These are phyloP conservation scores for Penicillium sumatraense DNA, from an alignment of 2,329 filamentous ascomycete species.

Conservation along the genomic window DNA sequence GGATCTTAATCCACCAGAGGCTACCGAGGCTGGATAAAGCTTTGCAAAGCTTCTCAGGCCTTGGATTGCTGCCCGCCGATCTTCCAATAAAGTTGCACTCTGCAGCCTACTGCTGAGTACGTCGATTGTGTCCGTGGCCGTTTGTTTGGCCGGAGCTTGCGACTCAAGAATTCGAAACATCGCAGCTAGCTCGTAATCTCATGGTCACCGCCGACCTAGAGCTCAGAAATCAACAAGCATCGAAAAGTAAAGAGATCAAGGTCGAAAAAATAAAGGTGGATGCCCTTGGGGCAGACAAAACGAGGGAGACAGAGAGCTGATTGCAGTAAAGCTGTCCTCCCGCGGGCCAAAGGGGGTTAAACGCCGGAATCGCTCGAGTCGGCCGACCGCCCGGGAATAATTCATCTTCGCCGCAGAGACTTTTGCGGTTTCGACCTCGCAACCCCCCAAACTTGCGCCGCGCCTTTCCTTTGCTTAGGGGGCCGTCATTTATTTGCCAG, in stretches of 20 bases:
- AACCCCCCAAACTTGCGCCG: constrained; percentile 18
- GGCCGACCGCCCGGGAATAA: constrained; percentile 27
- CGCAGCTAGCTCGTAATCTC: constrained; percentile 41
- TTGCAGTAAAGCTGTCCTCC: constrained; percentile 27
- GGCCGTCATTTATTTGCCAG: constrained; percentile 8
- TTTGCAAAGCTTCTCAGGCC: constrained; percentile 95
- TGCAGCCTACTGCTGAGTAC: constrained; percentile 84
- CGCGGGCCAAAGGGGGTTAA: constrained; percentile 20
- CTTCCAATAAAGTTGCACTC: constrained; percentile 90
- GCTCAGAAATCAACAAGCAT: constrained; percentile 34
- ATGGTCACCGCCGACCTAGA: constrained; percentile 44
- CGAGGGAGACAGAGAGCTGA: constrained; percentile 2
- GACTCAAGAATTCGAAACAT: constrained; percentile 66
- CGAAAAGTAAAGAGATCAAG: constrained; percentile 17
- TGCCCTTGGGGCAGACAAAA: background rate
- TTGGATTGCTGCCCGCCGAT: constrained; percentile 88
- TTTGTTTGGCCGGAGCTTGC: constrained; percentile 90
- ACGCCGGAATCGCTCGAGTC: constrained; percentile 16
- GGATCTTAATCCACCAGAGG: constrained; percentile 86
- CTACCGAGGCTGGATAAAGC: constrained; percentile 92
- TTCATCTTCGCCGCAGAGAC: constrained; percentile 25
- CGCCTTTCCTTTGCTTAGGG: constrained; percentile 15
- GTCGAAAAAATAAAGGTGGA: constrained; percentile 7
- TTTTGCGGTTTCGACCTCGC: constrained; percentile 10
- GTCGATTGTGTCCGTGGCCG: constrained; percentile 90